A percentile compares a stretch with the other conserved stretches of the same genome.
Evolutionary conservation across 2,329 filamentous ascomycete genomes (phyloP).

Genomic region (Colletotrichum higginsianum): DNA sequence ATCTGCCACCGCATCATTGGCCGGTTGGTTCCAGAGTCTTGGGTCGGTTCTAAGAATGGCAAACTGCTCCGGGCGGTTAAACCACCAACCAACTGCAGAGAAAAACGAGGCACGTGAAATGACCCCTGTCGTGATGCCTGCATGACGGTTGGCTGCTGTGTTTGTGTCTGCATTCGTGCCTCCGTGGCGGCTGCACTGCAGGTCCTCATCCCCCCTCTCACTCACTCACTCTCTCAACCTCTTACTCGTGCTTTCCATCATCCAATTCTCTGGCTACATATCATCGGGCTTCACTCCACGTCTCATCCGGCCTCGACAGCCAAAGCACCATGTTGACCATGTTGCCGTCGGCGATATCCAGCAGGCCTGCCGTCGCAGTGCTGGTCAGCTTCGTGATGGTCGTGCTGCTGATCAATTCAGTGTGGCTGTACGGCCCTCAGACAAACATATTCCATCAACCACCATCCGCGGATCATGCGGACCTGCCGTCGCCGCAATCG

Average conservation of each 20-base stretch:
- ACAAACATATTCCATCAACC: neutral
- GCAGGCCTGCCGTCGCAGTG: neutral
- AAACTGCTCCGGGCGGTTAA: too few relatives aligned
- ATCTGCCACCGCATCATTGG: neutral
- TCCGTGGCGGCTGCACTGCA: too few relatives aligned
- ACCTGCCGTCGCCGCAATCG: neutral
- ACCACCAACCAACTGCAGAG: too few relatives aligned
- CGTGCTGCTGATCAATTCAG: slow-evolving; percentile 7
- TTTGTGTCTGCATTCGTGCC: too few relatives aligned
- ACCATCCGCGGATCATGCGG: neutral
- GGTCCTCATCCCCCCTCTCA: too few relatives aligned
- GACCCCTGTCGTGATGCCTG: neutral
- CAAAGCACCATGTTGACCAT: neutral
- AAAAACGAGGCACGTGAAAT: neutral
- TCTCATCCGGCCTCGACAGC: neutral
- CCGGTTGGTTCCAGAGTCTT: neutral
- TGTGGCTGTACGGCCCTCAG: neutral
- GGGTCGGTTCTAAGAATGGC: neutral
- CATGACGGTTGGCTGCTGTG: neutral
- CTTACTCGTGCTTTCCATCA: neutral
- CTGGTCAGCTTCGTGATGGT: neutral
- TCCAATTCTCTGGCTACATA: neutral
- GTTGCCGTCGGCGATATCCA: slow-evolving; percentile 7
- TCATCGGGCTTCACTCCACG: neutral
- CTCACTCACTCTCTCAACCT: too few relatives aligned